These are phyloP conservation scores for Candida dajiaensis DNA, from an alignment of 805 yeast genomes.

Conservation along the genomic window DNA sequence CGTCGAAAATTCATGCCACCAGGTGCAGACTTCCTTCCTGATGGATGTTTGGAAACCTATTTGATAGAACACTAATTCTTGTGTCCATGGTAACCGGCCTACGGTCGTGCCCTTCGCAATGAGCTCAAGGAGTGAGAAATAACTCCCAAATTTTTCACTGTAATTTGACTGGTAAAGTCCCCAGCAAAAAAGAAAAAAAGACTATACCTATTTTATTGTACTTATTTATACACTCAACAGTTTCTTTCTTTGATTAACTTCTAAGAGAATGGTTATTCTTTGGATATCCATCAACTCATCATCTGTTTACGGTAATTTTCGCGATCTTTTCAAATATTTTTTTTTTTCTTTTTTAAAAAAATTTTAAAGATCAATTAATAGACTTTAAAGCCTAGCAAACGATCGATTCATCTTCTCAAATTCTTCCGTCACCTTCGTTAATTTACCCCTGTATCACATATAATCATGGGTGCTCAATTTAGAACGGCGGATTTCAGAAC, in stretches of 20 bases:
- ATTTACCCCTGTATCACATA: neutral
- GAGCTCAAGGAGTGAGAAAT: neutral
- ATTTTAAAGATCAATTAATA: neutral
- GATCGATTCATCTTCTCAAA: neutral
- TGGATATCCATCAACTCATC: neutral
- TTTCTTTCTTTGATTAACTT: too few species aligned
- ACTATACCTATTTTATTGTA: too few species aligned
- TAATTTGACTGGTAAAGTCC: too few species aligned
- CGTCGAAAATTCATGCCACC: too few species aligned
- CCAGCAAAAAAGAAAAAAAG: too few species aligned
- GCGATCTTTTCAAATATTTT: neutral
- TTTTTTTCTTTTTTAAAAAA: constrained; percentile 3
- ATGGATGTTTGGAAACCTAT: too few species aligned
- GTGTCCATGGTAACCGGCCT: neutral
- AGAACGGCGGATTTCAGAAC: constrained; percentile 52
- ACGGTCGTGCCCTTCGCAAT: constrained; percentile 11
- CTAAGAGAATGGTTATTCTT: too few species aligned
- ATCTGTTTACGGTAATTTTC: neutral
- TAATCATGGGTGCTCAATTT: constrained; percentile 18
- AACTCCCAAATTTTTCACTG: too few species aligned
- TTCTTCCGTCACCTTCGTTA: neutral
- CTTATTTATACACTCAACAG: too few species aligned
- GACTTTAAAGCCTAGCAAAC: neutral
- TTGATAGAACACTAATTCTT: neutral
- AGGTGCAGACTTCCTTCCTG: too few species aligned